Evolutionary conservation across 108 stramenopile species (phyloP).

Genomic region (Pelagomonas calceolata): DNA sequence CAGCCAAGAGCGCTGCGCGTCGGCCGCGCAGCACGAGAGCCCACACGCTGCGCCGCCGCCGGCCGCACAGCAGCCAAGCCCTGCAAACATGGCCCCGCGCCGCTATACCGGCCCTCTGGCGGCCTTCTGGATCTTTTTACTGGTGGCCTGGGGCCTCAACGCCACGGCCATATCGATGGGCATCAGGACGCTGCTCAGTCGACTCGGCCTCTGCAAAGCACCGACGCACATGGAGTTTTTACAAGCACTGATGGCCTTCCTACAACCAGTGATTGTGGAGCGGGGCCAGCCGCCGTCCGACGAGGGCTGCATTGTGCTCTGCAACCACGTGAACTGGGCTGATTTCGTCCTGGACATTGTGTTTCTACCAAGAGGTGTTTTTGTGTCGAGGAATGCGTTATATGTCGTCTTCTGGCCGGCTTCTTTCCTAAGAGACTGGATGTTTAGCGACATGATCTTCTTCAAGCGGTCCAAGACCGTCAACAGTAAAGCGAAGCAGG

Average conservation of each 20-base stretch:
- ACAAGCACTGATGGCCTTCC: neutral
- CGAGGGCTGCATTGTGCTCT: neutral
- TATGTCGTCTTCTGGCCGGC: neutral
- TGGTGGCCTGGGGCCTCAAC: too few species aligned
- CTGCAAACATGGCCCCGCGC: too few species aligned
- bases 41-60: too few species aligned
- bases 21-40: too few species aligned
- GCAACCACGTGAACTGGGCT: neutral
- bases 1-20: too few species aligned
- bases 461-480: neutral
- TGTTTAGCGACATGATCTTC: neutral
- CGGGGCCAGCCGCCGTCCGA: neutral
- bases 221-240: too few species aligned
- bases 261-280: neutral
- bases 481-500: neutral
- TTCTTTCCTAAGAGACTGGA: neutral
- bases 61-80: too few species aligned
- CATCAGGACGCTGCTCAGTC: too few species aligned
- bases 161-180: too few species aligned
- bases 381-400: neutral
- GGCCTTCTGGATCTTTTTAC: too few species aligned
- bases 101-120: too few species aligned
- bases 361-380: neutral
- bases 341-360: neutral
- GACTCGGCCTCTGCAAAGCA: too few species aligned